phyloP scores from a whole-genome alignment of 192 early-diverging fungal species.

The Diversispora eburnea region DNA sequence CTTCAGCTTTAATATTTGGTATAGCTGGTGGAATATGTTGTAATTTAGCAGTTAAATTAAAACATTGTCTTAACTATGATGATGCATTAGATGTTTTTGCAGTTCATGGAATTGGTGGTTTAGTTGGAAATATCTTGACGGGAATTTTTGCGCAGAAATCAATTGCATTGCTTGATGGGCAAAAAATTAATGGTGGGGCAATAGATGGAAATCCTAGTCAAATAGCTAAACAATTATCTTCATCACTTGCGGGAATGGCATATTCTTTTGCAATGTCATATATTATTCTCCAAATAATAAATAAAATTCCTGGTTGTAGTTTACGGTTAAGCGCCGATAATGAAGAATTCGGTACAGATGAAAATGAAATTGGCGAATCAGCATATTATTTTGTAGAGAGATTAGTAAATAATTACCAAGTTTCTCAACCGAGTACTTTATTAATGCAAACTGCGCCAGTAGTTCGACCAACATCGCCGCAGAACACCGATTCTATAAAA shows the following conservation, averaged over 20 bases:
- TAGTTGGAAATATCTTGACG: slow-evolving; percentile 71
- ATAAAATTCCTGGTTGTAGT: slow-evolving; percentile 46
- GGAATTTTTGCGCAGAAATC: slow-evolving; percentile 71
- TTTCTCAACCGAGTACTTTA: no score
- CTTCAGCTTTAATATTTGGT: slow-evolving; percentile 68
- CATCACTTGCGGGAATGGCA: slow-evolving; percentile 53
- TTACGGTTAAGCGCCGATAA: not conserved
- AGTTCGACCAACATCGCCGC: no score
- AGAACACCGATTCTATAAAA: no score
- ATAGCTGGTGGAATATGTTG: slow-evolving; percentile 51
- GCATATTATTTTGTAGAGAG: not conserved
- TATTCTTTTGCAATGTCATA: slow-evolving; percentile 61
- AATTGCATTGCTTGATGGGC: slow-evolving; percentile 57
- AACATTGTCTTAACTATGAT: slow-evolving; percentile 56
- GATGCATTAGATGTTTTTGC: slow-evolving; percentile 70
- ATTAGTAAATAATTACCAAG: not conserved
- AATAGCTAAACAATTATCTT: slow-evolving; percentile 68
- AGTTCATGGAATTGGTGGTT: slow-evolving; percentile 67
- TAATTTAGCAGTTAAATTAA: slow-evolving; percentile 48
- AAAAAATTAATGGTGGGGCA: slow-evolving; percentile 63
- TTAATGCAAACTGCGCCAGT: no score
- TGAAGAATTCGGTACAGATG: not conserved
- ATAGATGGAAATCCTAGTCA: slow-evolving; percentile 56
- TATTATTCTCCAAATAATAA: slow-evolving; percentile 51
- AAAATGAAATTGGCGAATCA: not conserved